Base-by-base conservation (phyloP, 495 filamentous ascomycete genomes). In the Trichoderma parareesei region DNA sequence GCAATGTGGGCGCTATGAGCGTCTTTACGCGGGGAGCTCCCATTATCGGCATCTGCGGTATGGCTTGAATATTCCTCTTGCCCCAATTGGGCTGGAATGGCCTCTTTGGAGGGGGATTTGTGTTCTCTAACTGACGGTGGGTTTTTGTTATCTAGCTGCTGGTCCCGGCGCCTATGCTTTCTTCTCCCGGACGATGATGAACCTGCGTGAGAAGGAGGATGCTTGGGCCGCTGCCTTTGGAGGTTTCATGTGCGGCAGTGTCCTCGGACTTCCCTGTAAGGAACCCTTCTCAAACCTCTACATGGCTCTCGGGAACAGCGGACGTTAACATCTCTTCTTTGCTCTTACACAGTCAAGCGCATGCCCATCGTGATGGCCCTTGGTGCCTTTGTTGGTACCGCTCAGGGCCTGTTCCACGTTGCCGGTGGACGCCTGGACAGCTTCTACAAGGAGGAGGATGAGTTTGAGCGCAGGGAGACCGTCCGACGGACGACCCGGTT, bases 281-380 rank as follows among this genome's bases (percentile, higher is more conserved):
- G 20, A n/a, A 3, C 16, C 14, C 35, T 44, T 60, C 49, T 41
- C n/a, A 35, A 48, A 37, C 18, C 2, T 43, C 27, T 37, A 38
- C 16, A 42, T 5, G 35, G 3, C n/a, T 40, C 10, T 38, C 43
- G 53, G 53, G 5, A 5, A 35, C 13, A 27, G 33, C 33, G 53
- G 20, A 14, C 37, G 53, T 27, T 57, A 10, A 57, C 27, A n/a
- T n/a, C 27, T 27, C 27, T 27, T 14, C 27, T 16, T 41, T 66
- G 3, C 46, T 63, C 42, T 18, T 33, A 27, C 66, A 62, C 65
- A 93, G 93, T 81, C 65, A 85, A 91, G 62, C 85, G 90, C 10
- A 85, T 93, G 70, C 88, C 93, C 43, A 81, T 85, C n/a, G 78
- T 96, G 61, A 68, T 99, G 33, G 93, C 91, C 43, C 88, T 86